Percentiles rank a stretch among this genome's conserved stretches.
These are phyloP conservation scores for Agastache rugosa DNA, from an alignment of 257 asterid species.

Conservation along the genomic window DNA sequence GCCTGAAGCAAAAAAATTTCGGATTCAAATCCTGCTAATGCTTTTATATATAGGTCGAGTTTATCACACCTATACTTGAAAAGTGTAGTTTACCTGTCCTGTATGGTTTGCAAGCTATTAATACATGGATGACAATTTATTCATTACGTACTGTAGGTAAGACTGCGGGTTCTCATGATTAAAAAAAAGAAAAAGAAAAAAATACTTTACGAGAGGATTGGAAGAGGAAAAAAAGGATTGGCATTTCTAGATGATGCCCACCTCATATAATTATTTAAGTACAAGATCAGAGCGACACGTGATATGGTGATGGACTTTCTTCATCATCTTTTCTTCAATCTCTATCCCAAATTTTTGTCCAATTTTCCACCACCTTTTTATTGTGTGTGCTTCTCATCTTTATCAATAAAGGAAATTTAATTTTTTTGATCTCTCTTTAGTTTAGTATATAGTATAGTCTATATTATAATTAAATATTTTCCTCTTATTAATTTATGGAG, in stretches of 20 bases:
- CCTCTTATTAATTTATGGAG: too few species aligned
- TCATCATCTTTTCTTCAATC: background rate
- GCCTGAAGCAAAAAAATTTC: too few species aligned
- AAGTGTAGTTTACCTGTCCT: too few species aligned
- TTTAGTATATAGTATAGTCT: background rate
- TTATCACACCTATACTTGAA: too few species aligned
- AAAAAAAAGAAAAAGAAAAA: too few species aligned
- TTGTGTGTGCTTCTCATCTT: slow-evolving; percentile 27
- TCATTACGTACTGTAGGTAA: too few species aligned
- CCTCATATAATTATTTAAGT: slow-evolving; percentile 4
- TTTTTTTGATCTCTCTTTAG: background rate
- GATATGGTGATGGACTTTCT: slow-evolving; percentile 4
- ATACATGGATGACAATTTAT: too few species aligned
- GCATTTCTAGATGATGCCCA: background rate
- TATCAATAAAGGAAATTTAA: slow-evolving; percentile 22
- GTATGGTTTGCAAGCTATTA: too few species aligned
- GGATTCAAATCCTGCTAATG: too few species aligned
- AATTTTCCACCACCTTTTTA: background rate
- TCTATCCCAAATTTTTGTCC: slow-evolving; percentile 34
- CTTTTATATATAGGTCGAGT: too few species aligned
- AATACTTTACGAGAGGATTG: background rate
- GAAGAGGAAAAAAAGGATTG: background rate
- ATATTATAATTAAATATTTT: too few species aligned
- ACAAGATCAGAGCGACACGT: slow-evolving; percentile 47
- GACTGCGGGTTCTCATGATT: too few species aligned